These are phyloP conservation scores for Psilocybe azurescens DNA, from an alignment of 768 basidiomycete genomes.

Conservation along the genomic window DNA sequence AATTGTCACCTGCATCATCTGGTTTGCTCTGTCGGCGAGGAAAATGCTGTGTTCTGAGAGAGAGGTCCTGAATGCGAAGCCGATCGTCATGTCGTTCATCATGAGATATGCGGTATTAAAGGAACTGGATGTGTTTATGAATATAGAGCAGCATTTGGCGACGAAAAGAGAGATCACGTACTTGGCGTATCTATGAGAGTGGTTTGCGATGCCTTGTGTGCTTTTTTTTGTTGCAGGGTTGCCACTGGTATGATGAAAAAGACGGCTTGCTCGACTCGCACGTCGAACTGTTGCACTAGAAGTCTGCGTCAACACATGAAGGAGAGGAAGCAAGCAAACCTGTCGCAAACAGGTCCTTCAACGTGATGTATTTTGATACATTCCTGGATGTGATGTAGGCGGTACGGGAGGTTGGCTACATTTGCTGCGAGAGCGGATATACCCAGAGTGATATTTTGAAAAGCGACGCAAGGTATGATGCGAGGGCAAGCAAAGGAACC, in stretches of 20 bases:
- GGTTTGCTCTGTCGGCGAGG: constrained; percentile 46
- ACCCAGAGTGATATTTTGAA: too few species aligned
- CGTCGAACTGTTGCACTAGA: constrained; percentile 54
- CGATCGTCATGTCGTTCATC: constrained; percentile 89
- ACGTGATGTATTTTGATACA: not conserved
- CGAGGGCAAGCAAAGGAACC: constrained; percentile 29
- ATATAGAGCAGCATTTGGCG: too few species aligned
- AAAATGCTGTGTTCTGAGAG: constrained; percentile 54
- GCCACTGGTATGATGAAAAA: constrained; percentile 44
- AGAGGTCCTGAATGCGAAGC: constrained; percentile 72
- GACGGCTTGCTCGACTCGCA: too few species aligned
- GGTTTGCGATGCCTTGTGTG: constrained; percentile 40
- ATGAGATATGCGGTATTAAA: constrained; percentile 93
- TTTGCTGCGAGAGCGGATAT: too few species aligned
- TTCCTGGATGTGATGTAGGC: too few species aligned
- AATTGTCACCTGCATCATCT: not conserved
- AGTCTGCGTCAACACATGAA: not conserved
- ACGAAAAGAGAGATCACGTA: constrained; percentile 31
- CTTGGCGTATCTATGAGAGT: constrained; percentile 73
- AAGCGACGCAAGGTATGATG: constrained; percentile 23
- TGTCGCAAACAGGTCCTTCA: constrained; percentile 52
- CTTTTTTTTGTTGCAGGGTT: constrained; percentile 40
- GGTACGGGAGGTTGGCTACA: too few species aligned
- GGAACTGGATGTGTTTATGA: constrained; percentile 68
- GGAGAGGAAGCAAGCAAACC: constrained; percentile 26